phyloP scores from a whole-genome alignment of 768 basidiomycete genomes.

The Lactarius indigo region DNA sequence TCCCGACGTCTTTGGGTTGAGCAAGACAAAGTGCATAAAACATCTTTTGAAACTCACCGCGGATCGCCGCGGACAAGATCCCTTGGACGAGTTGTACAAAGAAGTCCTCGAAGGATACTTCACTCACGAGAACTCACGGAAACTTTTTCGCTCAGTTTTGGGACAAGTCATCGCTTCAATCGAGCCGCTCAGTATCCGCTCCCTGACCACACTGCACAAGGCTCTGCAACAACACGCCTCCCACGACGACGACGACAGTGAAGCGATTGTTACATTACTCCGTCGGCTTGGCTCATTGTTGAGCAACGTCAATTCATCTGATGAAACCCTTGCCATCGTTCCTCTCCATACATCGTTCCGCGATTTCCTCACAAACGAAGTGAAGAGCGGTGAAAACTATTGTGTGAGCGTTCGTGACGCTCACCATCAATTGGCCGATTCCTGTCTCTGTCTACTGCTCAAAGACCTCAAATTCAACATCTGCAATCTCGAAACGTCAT shows the following conservation, averaged over 20 bases:
- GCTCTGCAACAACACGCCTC: background rate
- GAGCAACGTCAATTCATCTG: background rate
- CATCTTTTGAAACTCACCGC: background rate
- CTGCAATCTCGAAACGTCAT: background rate
- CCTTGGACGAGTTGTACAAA: background rate
- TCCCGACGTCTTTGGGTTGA: background rate
- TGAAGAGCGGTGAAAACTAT: background rate
- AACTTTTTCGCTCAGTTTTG: background rate
- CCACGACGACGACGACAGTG: background rate
- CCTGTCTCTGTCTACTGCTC: background rate
- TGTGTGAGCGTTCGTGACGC: background rate
- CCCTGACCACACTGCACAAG: background rate
- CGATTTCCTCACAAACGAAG: background rate
- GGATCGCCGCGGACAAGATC: background rate
- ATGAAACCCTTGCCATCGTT: background rate
- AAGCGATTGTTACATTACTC: background rate
- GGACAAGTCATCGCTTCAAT: background rate
- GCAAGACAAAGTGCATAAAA: background rate
- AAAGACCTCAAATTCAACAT: background rate
- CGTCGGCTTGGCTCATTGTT: conserved; percentile 5
- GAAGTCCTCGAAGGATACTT: background rate
- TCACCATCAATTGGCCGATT: conserved; percentile 1
- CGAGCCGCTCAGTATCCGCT: background rate
- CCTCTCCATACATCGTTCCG: background rate
- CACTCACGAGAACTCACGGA: background rate